Conservation (phyloP, 345 rosid species). For the Durio zibethinus region DNA sequence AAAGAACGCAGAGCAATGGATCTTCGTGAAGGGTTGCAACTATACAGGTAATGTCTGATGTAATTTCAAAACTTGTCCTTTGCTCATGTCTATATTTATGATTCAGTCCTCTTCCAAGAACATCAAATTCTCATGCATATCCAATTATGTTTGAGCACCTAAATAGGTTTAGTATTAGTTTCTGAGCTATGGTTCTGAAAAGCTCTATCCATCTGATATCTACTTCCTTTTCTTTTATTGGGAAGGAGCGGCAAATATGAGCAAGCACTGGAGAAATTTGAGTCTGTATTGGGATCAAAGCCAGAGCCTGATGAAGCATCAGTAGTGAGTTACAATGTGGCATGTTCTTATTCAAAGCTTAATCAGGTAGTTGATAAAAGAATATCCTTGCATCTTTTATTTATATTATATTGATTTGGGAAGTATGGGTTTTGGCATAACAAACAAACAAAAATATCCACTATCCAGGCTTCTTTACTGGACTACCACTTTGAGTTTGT, state of each 20-base stretch:
- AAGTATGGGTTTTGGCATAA: background rate
- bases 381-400: background rate
- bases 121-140: background rate
- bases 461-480: background rate
- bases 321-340: constrained; percentile 88
- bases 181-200: background rate
- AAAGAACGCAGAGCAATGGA: constrained; percentile 66
- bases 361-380: constrained; percentile 51
- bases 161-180: background rate
- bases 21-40: constrained; percentile 78
- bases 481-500: background rate
- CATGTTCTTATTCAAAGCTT: constrained; percentile 91
- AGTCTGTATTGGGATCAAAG: constrained; percentile 91
- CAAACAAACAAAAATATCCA: background rate
- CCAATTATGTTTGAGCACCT: background rate
- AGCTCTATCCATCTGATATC: constrained; percentile 11
- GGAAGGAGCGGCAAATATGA: constrained; percentile 72
- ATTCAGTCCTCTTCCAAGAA: background rate
- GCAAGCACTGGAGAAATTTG: constrained; percentile 84
- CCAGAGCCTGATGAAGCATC: constrained; percentile 73
- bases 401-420: background rate
- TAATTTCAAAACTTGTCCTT: background rate
- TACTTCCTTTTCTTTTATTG: constrained; percentile 5
- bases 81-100: background rate
- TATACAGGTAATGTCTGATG: constrained; percentile 50